A percentile compares a stretch with the other conserved stretches of the same genome.
Evolutionary conservation across 225 moss, liverwort and hornwort genomes (phyloP).

Genomic region (Pseudisothecium myosuroides): DNA sequence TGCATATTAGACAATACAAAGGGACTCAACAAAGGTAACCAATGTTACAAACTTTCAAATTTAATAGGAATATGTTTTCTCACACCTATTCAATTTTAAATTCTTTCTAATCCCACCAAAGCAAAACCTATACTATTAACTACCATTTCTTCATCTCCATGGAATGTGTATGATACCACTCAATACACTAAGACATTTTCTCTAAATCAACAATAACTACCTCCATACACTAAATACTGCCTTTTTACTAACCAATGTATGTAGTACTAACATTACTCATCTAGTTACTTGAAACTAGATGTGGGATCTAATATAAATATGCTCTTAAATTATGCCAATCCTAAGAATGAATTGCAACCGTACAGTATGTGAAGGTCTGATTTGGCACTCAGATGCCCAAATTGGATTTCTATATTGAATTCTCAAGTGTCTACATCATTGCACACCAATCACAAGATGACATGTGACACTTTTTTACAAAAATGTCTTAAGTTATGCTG

Average conservation of each 20-base stretch:
- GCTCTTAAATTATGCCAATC: background rate
- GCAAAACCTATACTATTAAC: background rate
- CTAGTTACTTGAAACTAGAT: background rate
- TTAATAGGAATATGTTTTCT: background rate
- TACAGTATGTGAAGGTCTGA: too few relatives aligned
- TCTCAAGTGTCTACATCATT: too few relatives aligned
- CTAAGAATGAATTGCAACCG: background rate
- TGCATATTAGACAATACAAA: background rate
- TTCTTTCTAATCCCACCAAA: background rate
- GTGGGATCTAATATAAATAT: rapidly evolving
- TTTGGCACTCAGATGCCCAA: too few relatives aligned
- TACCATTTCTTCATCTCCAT: rapidly evolving
- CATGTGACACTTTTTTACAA: too few relatives aligned
- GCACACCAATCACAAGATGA: too few relatives aligned
- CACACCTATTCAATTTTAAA: rapidly evolving
- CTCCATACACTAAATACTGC: rapidly evolving
- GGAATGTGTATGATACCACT: too few relatives aligned
- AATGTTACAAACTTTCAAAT: background rate
- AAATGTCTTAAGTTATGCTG: too few relatives aligned
- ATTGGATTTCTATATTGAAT: too few relatives aligned
- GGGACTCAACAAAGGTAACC: too few relatives aligned
- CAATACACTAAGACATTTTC: rapidly evolving
- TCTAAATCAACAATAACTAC: background rate
- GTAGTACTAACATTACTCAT: rapidly evolving
- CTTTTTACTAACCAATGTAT: too few relatives aligned